These are phyloP conservation scores for Dendrocalamus latiflorus DNA, from an alignment of 202 grass and related monocot species.

Conservation along the genomic window DNA sequence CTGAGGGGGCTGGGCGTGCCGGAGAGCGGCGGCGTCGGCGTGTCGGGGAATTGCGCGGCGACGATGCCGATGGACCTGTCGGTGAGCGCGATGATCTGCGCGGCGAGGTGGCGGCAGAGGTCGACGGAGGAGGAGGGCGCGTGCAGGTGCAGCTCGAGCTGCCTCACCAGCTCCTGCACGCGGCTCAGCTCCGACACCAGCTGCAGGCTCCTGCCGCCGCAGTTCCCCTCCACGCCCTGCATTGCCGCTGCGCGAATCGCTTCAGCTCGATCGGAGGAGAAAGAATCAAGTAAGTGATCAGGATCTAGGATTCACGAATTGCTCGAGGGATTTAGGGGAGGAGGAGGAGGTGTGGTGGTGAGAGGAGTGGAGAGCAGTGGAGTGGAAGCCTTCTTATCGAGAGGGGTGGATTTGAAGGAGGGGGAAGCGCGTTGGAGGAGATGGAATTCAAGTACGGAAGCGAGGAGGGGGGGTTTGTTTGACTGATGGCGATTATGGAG, in stretches of 20 bases:
- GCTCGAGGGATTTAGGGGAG: background rate
- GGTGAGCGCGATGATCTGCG: conserved; percentile 40
- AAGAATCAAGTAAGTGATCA: background rate
- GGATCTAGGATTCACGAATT: background rate
- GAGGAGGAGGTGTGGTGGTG: background rate
- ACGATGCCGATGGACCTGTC: conserved; percentile 51
- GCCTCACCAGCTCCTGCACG: conserved; percentile 38
- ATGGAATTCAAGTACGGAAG: conserved; percentile 22
- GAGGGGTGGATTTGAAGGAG: background rate
- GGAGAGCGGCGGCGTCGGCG: conserved; percentile 10
- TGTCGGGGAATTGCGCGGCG: background rate
- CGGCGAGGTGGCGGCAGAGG: conserved; percentile 39
- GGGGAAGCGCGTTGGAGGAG: conserved; percentile 11
- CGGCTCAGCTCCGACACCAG: conserved; percentile 46
- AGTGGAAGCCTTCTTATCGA: conserved; percentile 21
- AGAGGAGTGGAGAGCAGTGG: background rate
- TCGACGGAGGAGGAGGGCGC: conserved; percentile 20
- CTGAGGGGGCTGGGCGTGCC: conserved; percentile 49
- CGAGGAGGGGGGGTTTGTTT: conserved; percentile 20
- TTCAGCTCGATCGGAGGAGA: background rate
- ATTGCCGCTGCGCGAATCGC: conserved; percentile 6
- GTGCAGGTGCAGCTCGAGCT: conserved; percentile 44
- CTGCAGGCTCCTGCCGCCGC: background rate
- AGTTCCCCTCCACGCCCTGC: conserved; percentile 12
- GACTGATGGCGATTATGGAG: conserved; percentile 2